These are phyloP conservation scores for Pichia paraexigua DNA, from an alignment of 805 yeast genomes.

Conservation along the genomic window DNA sequence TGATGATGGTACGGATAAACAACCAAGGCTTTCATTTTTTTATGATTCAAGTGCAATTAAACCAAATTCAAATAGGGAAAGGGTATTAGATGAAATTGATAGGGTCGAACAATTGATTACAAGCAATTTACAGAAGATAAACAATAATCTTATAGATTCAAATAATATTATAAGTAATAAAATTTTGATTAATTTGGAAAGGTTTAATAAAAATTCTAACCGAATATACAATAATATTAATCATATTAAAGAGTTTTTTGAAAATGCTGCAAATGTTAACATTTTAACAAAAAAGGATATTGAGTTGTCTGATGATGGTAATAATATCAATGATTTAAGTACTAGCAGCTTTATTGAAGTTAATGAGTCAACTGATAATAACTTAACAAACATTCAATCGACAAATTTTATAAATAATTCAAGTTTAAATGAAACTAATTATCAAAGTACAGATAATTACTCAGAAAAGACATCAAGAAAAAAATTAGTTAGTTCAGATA, in stretches of 20 bases:
- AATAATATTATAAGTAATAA: conserved; percentile 60
- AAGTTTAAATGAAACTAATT: background rate
- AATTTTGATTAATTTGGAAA: conserved; percentile 58
- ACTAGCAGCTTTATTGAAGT: background rate
- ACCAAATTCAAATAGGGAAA: conserved; percentile 8
- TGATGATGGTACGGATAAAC: conserved; percentile 14
- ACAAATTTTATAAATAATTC: background rate
- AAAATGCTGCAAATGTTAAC: conserved; percentile 33
- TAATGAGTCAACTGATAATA: background rate
- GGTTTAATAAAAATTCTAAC: conserved; percentile 50
- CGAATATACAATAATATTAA: conserved; percentile 58
- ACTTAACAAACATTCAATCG: background rate
- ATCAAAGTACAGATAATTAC: background rate
- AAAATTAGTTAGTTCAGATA: conserved; percentile 1
- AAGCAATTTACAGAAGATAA: conserved; percentile 67
- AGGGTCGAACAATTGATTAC: conserved; percentile 75
- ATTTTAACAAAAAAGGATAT: conserved; percentile 15
- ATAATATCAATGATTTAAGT: background rate
- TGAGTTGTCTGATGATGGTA: background rate
- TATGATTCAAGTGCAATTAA: conserved; percentile 19
- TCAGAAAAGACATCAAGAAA: background rate
- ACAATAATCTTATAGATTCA: conserved; percentile 59
- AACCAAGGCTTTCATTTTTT: conserved; percentile 24
- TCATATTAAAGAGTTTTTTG: conserved; percentile 75
- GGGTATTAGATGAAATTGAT: conserved; percentile 40